Base-by-base conservation (phyloP, 305 asterid genomes). In the Striga hermonthica region DNA sequence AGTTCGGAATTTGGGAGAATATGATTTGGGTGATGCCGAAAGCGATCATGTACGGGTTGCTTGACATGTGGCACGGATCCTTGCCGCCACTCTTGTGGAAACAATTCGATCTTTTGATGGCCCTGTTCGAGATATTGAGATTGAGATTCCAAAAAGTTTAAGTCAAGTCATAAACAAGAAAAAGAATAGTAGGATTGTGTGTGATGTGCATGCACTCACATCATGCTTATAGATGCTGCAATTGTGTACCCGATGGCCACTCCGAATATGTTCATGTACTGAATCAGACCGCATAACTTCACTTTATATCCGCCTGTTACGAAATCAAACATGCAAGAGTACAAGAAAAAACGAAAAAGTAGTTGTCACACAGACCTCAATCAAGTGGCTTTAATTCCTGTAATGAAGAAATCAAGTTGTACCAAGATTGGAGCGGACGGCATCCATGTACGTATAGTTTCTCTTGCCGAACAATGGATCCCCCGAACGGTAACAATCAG, bases 391-490 rank as follows among this genome's bases (percentile, higher is more conserved):
- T 2, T 22, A 22, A 22, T 50, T 53, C 16, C 14, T 52, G 6
- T 52, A 16, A 6, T 7, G 6, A 22, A 22, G 13, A 50, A 52
- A 52, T 52, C 36, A 12, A 62, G 60, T 3, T 39, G n/a, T 78
- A 79, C 87, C 87, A 28, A 82, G 84, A 71, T 73, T 82, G 72
- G 84, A 68, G 1, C 83, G 73, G 50, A 82, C 87, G 5, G 87
- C 84, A 69, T 82, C 87, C 84, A 80, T 82, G 77, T 79, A 82
- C 0, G 87, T 82, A 28, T 82, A 82, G 80, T 82, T 82, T 71
- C 87, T 68, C 60, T 82, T 82, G 14, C 87, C 84, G 34, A 82
- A 77, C 15, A 82, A 55, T 0, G 87, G 80, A 62, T 79, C 87
- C 0, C 84, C 87, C 0, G 87, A 68, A n/a, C 87, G 83, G 62